These are phyloP conservation scores for Arthroderma sp. DNA, from an alignment of 2,329 filamentous ascomycete species.

Conservation along the genomic window DNA sequence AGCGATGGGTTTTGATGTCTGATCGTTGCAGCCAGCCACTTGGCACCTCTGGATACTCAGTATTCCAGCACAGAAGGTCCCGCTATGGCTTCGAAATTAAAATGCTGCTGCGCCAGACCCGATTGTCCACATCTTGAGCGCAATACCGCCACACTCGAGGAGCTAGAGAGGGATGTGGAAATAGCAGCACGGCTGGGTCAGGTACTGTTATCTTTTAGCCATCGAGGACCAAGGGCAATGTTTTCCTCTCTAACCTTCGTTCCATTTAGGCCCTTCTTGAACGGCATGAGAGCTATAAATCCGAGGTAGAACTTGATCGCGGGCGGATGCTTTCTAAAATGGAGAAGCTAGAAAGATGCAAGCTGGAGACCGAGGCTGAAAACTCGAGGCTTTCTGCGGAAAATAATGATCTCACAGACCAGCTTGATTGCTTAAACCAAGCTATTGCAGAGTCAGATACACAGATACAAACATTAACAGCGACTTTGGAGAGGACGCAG, in stretches of 20 bases:
- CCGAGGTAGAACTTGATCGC: constrained; percentile 78
- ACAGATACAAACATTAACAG: constrained; percentile 63
- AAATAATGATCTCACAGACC: constrained; percentile 66
- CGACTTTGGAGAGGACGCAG: constrained; percentile 63
- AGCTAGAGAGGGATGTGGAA: constrained; percentile 74
- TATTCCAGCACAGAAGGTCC: background rate
- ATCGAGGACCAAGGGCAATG: background rate
- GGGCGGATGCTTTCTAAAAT: constrained; percentile 58
- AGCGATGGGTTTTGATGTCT: too few relatives aligned
- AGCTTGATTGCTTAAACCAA: constrained; percentile 72
- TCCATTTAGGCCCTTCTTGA: constrained; percentile 64
- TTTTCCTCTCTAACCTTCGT: constrained; percentile 15
- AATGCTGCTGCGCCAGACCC: constrained; percentile 73
- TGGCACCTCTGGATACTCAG: constrained; percentile 1
- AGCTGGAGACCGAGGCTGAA: constrained; percentile 57
- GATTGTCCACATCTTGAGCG: constrained; percentile 71
- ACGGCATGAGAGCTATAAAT: constrained; percentile 89
- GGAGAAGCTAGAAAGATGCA: constrained; percentile 59
- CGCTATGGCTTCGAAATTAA: constrained; percentile 12
- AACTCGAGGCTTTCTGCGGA: constrained; percentile 72
- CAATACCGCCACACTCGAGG: constrained; percentile 64
- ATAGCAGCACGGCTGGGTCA: constrained; percentile 80
- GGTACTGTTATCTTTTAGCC: constrained; percentile 42
- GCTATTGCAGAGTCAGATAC: constrained; percentile 68
- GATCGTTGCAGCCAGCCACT: background rate